A percentile compares a stretch with the other conserved stretches of the same genome.
phyloP scores from a whole-genome alignment of 495 filamentous ascomycete genomes.

The Podospora comata region DNA sequence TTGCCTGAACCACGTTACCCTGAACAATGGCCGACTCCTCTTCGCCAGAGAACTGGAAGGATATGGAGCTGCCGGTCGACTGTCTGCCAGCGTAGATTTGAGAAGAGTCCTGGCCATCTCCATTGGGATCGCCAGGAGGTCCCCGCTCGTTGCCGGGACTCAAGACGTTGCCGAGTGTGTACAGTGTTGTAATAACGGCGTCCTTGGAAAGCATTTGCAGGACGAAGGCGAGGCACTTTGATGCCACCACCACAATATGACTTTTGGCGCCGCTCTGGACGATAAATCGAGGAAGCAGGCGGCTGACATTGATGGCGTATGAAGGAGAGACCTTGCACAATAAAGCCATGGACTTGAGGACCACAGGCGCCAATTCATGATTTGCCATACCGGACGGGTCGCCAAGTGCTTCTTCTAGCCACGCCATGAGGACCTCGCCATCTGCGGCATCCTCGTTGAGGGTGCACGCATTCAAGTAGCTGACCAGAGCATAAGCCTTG shows the following conservation, averaged over 20 bases:
- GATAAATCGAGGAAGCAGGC: conserved; percentile 79
- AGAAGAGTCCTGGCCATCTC: conserved; percentile 35
- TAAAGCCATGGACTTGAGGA: conserved; percentile 78
- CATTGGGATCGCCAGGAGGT: conserved; percentile 35
- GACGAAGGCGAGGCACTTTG: conserved; percentile 74
- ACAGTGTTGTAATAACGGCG: conserved; percentile 88
- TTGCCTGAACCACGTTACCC: conserved; percentile 80
- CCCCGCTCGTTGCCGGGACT: conserved; percentile 60
- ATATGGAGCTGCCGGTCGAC: conserved; percentile 72
- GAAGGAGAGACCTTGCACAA: conserved; percentile 68
- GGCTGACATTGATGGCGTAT: conserved; percentile 70
- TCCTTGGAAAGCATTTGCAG: conserved; percentile 82
- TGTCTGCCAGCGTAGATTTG: conserved; percentile 53
- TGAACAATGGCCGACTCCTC: conserved; percentile 71
- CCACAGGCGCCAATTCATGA: conserved; percentile 64
- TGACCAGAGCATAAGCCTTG: conserved; percentile 75
- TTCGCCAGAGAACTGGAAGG: conserved; percentile 64
- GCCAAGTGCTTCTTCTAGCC: conserved; percentile 75
- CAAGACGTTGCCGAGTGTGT: conserved; percentile 88
- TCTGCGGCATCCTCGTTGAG: conserved; percentile 77
- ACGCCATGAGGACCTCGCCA: conserved; percentile 73
- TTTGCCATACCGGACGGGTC: conserved; percentile 80
- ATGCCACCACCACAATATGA: conserved; percentile 66
- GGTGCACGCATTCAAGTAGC: conserved; percentile 78
- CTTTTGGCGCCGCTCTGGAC: conserved; percentile 69